A percentile compares a stretch with the other conserved stretches of the same genome.
phyloP scores from a whole-genome alignment of 2,329 filamentous ascomycete species.

The Fusarium phyllophilum region DNA sequence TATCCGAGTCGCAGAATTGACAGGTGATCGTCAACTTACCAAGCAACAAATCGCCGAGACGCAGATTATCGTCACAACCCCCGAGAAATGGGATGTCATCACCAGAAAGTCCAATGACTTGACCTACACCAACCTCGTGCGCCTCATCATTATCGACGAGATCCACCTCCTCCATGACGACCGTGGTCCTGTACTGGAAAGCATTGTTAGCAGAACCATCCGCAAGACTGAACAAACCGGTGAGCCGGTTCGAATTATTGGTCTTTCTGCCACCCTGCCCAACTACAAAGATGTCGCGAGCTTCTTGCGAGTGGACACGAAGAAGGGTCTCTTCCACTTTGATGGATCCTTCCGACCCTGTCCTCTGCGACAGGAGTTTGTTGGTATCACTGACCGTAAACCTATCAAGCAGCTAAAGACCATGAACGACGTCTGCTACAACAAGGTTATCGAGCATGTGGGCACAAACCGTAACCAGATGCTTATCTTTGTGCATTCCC shows the following conservation, averaged over 20 bases:
- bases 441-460: slow-evolving; percentile 95
- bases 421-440: slow-evolving; percentile 99
- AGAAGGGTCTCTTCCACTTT: slow-evolving; percentile 93
- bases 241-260: slow-evolving; percentile 89
- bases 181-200: slow-evolving; percentile 94
- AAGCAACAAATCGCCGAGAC: slow-evolving; percentile 99
- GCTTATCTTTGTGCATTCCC: slow-evolving; percentile 98
- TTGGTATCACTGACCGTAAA: slow-evolving; percentile 97
- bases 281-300: slow-evolving; percentile 97
- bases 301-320: slow-evolving; percentile 88
- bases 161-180: slow-evolving; percentile 98
- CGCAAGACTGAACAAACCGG: slow-evolving; percentile 93
- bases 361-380: slow-evolving; percentile 94
- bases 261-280: slow-evolving; percentile 92
- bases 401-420: slow-evolving; percentile 98
- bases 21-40: slow-evolving; percentile 95
- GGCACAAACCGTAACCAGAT: slow-evolving; percentile 95
- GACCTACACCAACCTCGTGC: slow-evolving; percentile 96
- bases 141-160: slow-evolving; percentile 95
- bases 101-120: slow-evolving; percentile 97
- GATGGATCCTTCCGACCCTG: slow-evolving; percentile 94
- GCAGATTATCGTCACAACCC: slow-evolving; percentile 97
- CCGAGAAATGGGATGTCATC: slow-evolving; percentile 99
- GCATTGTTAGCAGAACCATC: slow-evolving; percentile 94
- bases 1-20: slow-evolving; percentile 93